These are phyloP conservation scores for Hysterium pulicare DNA, from an alignment of 2,329 filamentous ascomycete genomes.

Conservation along the genomic window DNA sequence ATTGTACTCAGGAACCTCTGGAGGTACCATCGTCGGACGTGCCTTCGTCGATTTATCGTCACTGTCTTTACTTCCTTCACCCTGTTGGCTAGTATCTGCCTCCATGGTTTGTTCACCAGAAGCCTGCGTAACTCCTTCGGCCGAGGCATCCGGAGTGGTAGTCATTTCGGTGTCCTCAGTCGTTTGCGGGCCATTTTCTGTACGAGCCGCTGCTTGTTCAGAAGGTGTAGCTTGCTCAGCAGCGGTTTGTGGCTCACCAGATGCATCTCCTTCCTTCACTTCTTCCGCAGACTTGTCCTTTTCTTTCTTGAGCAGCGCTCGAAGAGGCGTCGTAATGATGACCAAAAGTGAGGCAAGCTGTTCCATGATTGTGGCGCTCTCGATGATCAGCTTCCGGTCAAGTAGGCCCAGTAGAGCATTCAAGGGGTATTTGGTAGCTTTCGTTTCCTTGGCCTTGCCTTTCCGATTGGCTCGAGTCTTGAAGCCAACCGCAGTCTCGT, in stretches of 20 bases:
- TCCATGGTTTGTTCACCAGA: constrained; percentile 17
- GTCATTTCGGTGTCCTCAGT: constrained; percentile 35
- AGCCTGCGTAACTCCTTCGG: constrained; percentile 23
- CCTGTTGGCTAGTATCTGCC: constrained; percentile 20
- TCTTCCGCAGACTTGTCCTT: constrained; percentile 62
- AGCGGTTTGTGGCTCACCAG: constrained; percentile 20
- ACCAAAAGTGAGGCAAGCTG: constrained; percentile 82
- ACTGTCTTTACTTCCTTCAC: constrained; percentile 40
- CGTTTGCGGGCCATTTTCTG: background rate
- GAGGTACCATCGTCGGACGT: constrained; percentile 69
- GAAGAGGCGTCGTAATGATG: constrained; percentile 82
- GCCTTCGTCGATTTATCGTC: constrained; percentile 59
- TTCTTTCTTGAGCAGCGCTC: constrained; percentile 76
- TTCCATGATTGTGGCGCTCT: constrained; percentile 96
- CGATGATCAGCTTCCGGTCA: constrained; percentile 92
- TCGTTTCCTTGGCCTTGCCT: constrained; percentile 82
- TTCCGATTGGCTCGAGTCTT: constrained; percentile 78
- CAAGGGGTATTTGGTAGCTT: constrained; percentile 81
- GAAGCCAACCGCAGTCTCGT: constrained; percentile 73
- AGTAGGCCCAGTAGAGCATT: constrained; percentile 86
- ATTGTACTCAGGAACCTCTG: constrained; percentile 83
- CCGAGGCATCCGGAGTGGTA: constrained; percentile 25
- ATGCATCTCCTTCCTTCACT: constrained; percentile 39
- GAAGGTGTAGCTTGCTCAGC: constrained; percentile 12
- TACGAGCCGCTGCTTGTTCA: constrained; percentile 10